Conservation (phyloP, 78 protist genomes). For the Chrysochromulina parva region DNA sequence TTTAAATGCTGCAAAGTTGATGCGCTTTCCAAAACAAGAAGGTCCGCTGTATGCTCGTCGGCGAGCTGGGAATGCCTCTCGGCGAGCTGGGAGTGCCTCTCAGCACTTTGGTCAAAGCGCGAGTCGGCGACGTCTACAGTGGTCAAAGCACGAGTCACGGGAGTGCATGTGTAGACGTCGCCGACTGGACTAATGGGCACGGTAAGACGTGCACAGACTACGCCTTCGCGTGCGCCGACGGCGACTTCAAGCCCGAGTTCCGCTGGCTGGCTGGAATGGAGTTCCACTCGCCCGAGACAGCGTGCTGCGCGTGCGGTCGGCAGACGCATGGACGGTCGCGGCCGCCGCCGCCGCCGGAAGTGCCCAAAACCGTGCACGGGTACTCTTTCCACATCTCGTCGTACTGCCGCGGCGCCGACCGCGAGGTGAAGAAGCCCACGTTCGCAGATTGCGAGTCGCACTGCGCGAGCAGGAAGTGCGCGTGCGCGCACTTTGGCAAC, state of each 20-base stretch:
- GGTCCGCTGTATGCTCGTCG: no score
- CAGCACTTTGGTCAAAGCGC: no score
- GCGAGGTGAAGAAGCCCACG: not conserved
- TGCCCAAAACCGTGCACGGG: not conserved
- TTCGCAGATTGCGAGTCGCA: not conserved
- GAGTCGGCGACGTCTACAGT: no score
- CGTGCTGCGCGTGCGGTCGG: not conserved
- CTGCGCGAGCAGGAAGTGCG: not conserved
- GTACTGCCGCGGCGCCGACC: no score
- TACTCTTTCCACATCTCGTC: no score
- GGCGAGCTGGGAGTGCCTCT: no score
- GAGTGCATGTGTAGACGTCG: not conserved
- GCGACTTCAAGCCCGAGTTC: not conserved
- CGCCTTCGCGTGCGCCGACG: not conserved
- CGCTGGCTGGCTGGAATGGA: not conserved
- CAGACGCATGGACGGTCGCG: no score
- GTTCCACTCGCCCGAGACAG: not conserved
- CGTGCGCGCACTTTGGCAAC: not conserved
- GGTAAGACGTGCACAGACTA: not conserved
- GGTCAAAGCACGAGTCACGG: no score
- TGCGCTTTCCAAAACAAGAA: no score
- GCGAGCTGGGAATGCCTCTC: no score
- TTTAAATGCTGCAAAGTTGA: no score
- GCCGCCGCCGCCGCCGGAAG: no score
- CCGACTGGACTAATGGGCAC: not conserved